These are phyloP conservation scores for Penicillium pulvis DNA, from an alignment of 495 filamentous ascomycete genomes.

Conservation along the genomic window DNA sequence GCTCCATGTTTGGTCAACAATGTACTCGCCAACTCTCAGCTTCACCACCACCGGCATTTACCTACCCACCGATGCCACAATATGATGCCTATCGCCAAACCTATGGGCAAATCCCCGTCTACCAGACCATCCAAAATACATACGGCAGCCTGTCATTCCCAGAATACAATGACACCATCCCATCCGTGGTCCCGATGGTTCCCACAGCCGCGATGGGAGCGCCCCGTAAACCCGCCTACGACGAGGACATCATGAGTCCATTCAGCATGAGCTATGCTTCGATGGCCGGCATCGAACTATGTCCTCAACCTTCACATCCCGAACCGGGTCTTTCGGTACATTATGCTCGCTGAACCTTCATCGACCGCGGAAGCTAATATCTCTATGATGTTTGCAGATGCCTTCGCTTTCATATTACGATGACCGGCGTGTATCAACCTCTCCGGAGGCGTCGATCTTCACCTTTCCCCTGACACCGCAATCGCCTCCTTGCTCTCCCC, in stretches of 20 bases:
- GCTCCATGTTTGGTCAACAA: slow-evolving; percentile 63
- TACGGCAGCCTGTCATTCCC: slow-evolving; percentile 61
- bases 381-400: slow-evolving; percentile 59
- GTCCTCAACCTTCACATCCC: slow-evolving; percentile 38
- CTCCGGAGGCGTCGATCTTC: slow-evolving; percentile 38
- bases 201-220: slow-evolving; percentile 52
- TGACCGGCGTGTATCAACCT: slow-evolving; percentile 63
- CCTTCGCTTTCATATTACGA: slow-evolving; percentile 83
- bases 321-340: slow-evolving; percentile 45
- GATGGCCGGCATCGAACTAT: slow-evolving; percentile 75
- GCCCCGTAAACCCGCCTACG: slow-evolving; percentile 38
- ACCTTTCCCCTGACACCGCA: slow-evolving; percentile 45
- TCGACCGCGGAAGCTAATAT: slow-evolving; percentile 28
- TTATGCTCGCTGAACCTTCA: slow-evolving; percentile 56
- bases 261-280: slow-evolving; percentile 77
- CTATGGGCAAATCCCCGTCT: slow-evolving; percentile 64
- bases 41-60: slow-evolving; percentile 73
- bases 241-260: slow-evolving; percentile 69
- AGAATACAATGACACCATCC: slow-evolving; percentile 62
- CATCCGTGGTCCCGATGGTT: slow-evolving; percentile 66
- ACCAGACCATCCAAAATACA: slow-evolving; percentile 61
- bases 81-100: slow-evolving; percentile 67
- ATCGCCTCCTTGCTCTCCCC: slow-evolving; percentile 37
- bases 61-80: slow-evolving; percentile 67
- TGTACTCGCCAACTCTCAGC: slow-evolving; percentile 70